These are phyloP conservation scores for Cryphonectria radicalis DNA, from an alignment of 2,329 filamentous ascomycete species.

Conservation along the genomic window DNA sequence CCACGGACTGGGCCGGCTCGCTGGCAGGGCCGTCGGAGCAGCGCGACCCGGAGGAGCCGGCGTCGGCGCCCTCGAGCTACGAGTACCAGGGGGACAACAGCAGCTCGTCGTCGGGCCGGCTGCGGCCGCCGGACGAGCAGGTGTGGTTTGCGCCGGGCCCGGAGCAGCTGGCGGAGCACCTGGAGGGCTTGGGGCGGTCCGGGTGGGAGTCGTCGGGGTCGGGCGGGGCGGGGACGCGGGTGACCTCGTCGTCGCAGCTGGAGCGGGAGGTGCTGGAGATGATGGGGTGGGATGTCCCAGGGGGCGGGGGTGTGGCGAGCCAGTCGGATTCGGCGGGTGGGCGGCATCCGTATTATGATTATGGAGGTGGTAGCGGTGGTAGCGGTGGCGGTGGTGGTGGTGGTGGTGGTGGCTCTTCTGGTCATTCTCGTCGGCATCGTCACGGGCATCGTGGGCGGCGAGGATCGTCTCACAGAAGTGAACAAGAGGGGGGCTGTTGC, in stretches of 20 bases:
- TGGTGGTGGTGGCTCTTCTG: not conserved
- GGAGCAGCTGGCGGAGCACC: not conserved
- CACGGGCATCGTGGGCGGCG: not conserved
- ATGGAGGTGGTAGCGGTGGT: no score
- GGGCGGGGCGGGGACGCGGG: not conserved
- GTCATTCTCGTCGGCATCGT: not conserved
- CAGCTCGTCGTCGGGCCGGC: not conserved
- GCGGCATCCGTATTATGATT: no score
- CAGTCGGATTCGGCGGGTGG: not conserved
- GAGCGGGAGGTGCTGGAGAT: not conserved
- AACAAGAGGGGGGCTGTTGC: not conserved
- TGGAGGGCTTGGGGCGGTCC: not conserved
- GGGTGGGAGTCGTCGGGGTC: not conserved
- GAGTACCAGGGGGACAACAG: not conserved
- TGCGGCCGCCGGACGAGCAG: conserved; percentile 9
- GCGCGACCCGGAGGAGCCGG: not conserved
- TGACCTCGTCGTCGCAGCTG: not conserved
- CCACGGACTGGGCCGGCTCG: not conserved
- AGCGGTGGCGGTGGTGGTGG: no score
- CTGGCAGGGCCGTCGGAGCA: not conserved
- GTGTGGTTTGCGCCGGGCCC: not conserved
- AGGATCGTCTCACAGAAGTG: not conserved
- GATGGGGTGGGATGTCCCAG: not conserved
- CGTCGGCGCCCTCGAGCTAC: not conserved
- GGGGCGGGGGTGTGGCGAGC: not conserved